These are phyloP conservation scores for Pseudogymnoascus sp. DNA, from an alignment of 2,329 filamentous ascomycete genomes.

Conservation along the genomic window DNA sequence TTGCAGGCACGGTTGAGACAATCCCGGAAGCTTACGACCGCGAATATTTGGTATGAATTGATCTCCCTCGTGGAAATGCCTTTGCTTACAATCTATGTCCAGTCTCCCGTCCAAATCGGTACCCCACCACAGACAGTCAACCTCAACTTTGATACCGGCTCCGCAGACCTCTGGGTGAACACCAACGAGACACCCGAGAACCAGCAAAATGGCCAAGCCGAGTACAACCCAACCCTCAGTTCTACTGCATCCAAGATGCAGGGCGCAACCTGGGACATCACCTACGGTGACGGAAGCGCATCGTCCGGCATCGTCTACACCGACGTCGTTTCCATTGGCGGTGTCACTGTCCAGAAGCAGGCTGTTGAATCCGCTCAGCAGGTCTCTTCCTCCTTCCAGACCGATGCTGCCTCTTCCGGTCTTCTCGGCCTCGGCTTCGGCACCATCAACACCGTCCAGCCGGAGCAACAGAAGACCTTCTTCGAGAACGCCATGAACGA, in stretches of 20 bases:
- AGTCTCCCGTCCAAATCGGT: slow-evolving; percentile 18
- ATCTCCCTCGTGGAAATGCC: neutral
- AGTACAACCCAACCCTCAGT: slow-evolving; percentile 18
- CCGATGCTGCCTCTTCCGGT: slow-evolving; percentile 38
- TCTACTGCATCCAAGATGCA: slow-evolving; percentile 13
- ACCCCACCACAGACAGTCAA: slow-evolving; percentile 20
- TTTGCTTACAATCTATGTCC: neutral
- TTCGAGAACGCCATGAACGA: slow-evolving; percentile 15
- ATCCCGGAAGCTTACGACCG: slow-evolving; percentile 10
- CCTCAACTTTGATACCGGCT: slow-evolving; percentile 23
- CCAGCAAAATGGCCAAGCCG: slow-evolving; percentile 16
- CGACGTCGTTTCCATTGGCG: slow-evolving; percentile 20
- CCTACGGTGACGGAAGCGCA: slow-evolving; percentile 28
- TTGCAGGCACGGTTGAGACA: slow-evolving; percentile 4
- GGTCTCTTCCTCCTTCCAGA: slow-evolving; percentile 21
- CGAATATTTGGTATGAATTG: neutral
- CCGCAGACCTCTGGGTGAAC: slow-evolving; percentile 25
- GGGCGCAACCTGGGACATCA: slow-evolving; percentile 21
- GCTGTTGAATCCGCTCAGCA: slow-evolving; percentile 20
- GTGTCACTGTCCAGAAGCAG: slow-evolving; percentile 15
- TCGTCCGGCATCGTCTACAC: slow-evolving; percentile 20
- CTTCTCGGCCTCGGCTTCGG: slow-evolving; percentile 50
- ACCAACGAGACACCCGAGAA: slow-evolving; percentile 17
- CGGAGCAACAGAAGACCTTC: slow-evolving; percentile 16
- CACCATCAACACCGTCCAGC: slow-evolving; percentile 15